A percentile compares a stretch with the other conserved stretches of the same genome.
phyloP scores from a whole-genome alignment of 1,284 basidiomycete species.

The Rhodotorula sp. region DNA sequence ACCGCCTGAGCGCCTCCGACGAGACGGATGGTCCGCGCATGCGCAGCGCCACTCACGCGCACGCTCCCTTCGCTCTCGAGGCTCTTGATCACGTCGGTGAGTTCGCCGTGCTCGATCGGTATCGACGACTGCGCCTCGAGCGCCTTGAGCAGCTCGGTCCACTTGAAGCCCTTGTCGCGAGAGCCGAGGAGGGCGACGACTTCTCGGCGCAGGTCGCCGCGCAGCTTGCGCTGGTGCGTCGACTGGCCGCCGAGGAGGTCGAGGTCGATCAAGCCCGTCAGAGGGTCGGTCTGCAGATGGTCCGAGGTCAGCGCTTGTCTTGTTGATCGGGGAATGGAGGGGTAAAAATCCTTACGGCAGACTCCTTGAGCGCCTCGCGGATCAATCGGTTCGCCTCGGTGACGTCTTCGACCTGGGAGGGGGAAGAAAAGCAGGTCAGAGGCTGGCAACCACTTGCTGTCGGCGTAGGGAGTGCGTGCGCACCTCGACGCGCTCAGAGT shows the following conservation, averaged over 20 bases:
- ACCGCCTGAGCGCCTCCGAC: constrained; percentile 20
- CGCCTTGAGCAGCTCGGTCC: constrained; percentile 71
- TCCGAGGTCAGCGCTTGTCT: not conserved
- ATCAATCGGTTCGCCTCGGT: constrained; percentile 88
- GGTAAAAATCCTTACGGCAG: constrained; percentile 42
- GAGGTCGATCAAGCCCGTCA: constrained; percentile 94
- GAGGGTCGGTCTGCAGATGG: constrained; percentile 68
- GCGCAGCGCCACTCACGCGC: constrained; percentile 20
- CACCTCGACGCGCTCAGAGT: constrained; percentile 75
- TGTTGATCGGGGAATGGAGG: not conserved
- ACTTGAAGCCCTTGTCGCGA: constrained; percentile 63
- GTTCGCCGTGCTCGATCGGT: constrained; percentile 59
- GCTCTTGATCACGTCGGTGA: constrained; percentile 58
- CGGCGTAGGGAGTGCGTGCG: not conserved
- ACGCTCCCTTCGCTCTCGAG: constrained; percentile 36
- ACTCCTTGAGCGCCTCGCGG: constrained; percentile 88
- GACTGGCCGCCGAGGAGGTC: constrained; percentile 92
- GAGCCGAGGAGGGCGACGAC: constrained; percentile 63
- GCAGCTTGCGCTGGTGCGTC: constrained; percentile 73
- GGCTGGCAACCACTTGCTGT: not conserved
- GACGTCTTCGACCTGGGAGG: constrained; percentile 62
- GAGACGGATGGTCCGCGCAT: constrained; percentile 13
- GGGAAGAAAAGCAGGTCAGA: not conserved
- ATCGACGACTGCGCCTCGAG: constrained; percentile 78
- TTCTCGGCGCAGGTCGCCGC: constrained; percentile 80